Conservation (phyloP, 805 yeast species). For the Candida ulmi region DNA sequence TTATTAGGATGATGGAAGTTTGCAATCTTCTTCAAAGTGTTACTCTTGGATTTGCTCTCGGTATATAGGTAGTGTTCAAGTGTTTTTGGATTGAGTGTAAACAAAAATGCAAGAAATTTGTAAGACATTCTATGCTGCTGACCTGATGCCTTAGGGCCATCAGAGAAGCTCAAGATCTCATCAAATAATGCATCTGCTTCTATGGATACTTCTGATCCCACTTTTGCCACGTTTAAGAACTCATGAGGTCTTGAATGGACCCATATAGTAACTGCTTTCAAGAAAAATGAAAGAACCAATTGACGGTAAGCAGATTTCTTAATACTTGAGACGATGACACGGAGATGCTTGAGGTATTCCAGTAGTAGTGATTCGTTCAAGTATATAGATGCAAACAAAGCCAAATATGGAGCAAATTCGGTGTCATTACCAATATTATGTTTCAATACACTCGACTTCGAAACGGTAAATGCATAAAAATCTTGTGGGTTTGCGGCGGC, state of each 20-base stretch:
- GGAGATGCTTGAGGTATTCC: conserved; percentile 34
- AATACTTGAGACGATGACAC: conserved; percentile 29
- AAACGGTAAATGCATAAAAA: conserved; percentile 30
- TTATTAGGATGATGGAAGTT: conserved; percentile 15
- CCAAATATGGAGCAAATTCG: conserved; percentile 38
- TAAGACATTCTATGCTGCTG: conserved; percentile 21
- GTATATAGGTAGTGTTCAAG: conserved; percentile 23
- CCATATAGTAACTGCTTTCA: conserved; percentile 46
- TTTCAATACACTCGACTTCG: conserved; percentile 24
- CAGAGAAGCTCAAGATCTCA: conserved; percentile 24
- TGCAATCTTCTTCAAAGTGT: conserved; percentile 18
- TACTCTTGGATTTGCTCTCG: conserved; percentile 7
- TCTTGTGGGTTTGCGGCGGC: conserved; percentile 47
- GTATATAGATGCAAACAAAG: conserved; percentile 38
- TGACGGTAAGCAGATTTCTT: conserved; percentile 42
- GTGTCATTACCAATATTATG: conserved; percentile 32
- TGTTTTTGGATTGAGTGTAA: conserved; percentile 28
- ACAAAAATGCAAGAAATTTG: conserved; percentile 28
- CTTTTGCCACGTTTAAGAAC: conserved; percentile 25
- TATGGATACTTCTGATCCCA: conserved; percentile 15
- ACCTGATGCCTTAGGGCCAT: conserved; percentile 10
- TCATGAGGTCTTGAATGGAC: conserved; percentile 42
- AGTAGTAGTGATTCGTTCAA: conserved; percentile 32
- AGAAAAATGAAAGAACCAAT: conserved; percentile 37
- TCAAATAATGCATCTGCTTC: conserved; percentile 34